Evolutionary conservation across 2,329 filamentous ascomycete species (phyloP), one percentile per base, ranked within the genome.

Genomic region (Fusarium staphyleae): DNA sequence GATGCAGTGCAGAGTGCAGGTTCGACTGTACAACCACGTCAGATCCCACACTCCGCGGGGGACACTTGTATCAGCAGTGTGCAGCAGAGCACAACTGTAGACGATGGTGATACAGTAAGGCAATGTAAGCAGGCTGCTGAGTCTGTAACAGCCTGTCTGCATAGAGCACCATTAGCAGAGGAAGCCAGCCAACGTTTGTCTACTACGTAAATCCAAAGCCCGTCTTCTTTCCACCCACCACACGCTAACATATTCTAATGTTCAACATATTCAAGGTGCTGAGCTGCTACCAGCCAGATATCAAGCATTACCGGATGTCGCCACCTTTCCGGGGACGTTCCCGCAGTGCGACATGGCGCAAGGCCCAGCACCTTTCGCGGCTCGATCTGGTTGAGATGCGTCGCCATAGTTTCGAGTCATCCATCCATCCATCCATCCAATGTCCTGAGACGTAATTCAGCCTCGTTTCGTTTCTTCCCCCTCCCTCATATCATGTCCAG

Each of bases 261-360:
- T n/a, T n/a, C n/a, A n/a, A n/a, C n/a, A n/a, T 22, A 22, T 22
- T 6, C 4, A 22, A 22, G 6, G 4, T 22, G 6, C 19, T 22
- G 19, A 22, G 6, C 19, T 22, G 6, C 19, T 6, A 6, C 19
- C 22, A 24, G 22, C 5, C 7, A 24, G 22, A 24, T 9, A 24
- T 9, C 22, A 24, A 24, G 9, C 22, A 9, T 24, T 24, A 24
- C 8, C 42, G 41, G 45, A 43, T 55, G 35, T 51, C 52, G 51
- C 48, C 53, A 41, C 58, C 58, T 52, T 54, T 60, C 36, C 48
- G 48, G 44, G 51, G 61, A 56, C 52, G 58, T 61, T 60, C 4
- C 47, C 43, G 60, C 42, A 22, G 39, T 54, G 44, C 48, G 50
- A 45, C 42, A 42, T 52, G 42, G 18, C 35, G 33, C 22, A 24